phyloP scores from a whole-genome alignment of 2,329 filamentous ascomycete genomes.

The Calonectria multiphialidica region DNA sequence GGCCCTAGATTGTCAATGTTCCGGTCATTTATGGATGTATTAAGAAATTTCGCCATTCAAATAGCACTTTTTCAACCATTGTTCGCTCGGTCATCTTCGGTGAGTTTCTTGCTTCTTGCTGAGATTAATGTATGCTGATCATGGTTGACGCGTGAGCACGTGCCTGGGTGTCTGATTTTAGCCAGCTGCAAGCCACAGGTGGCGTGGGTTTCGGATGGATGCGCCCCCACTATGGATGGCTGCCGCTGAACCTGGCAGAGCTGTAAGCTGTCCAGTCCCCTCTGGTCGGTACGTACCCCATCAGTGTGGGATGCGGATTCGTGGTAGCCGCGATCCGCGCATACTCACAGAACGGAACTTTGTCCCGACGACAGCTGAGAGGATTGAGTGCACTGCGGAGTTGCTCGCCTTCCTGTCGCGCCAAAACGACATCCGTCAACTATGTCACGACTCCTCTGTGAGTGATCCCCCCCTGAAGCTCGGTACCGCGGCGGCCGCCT shows the following conservation, averaged over 20 bases:
- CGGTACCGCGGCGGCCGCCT: background rate
- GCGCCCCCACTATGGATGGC: background rate
- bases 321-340: slow-evolving; percentile 14
- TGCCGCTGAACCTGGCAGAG: background rate
- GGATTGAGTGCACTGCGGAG: slow-evolving; percentile 22
- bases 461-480: slow-evolving; percentile 40
- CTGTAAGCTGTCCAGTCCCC: slow-evolving; percentile 28
- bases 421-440: slow-evolving; percentile 14
- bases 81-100: no score
- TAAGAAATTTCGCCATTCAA: no score
- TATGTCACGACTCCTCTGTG: slow-evolving; percentile 69
- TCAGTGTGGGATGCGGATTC: slow-evolving; percentile 1
- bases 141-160: slow-evolving; percentile 15
- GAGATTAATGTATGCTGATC: background rate
- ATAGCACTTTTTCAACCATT: no score
- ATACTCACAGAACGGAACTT: slow-evolving; percentile 21
- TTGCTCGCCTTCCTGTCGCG: slow-evolving; percentile 20
- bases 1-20: no score
- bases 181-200: background rate
- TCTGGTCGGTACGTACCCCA: slow-evolving; percentile 39
- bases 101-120: no score
- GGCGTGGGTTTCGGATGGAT: background rate
- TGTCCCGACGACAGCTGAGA: slow-evolving; percentile 29
- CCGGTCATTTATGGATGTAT: no score
- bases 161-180: background rate